phyloP scores from a whole-genome alignment of 192 early-diverging fungal species.

The Linnemannia schmuckeri region DNA sequence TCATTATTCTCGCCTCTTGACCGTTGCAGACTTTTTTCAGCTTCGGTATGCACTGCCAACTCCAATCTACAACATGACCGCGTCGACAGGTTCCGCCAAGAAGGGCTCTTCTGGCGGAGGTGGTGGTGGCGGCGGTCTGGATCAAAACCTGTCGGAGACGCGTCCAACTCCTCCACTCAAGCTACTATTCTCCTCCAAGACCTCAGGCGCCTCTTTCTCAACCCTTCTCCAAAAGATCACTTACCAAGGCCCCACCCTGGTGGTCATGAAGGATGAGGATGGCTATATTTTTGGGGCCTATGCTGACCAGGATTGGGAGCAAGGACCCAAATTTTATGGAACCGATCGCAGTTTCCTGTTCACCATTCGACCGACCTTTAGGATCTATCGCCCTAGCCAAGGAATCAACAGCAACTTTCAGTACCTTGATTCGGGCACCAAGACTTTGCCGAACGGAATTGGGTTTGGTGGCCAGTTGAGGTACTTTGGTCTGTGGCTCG shows the following conservation, averaged over 20 bases:
- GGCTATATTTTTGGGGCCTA: slow-evolving; percentile 79
- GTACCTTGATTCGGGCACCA: slow-evolving; percentile 79
- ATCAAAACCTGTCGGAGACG: slow-evolving; percentile 2
- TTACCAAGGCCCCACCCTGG: slow-evolving; percentile 61
- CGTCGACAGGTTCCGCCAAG: slow-evolving; percentile 17
- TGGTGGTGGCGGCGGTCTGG: slow-evolving; percentile 3
- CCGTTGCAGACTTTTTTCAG: slow-evolving; percentile 55
- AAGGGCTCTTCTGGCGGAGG: slow-evolving; percentile 5
- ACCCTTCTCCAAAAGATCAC: slow-evolving; percentile 60
- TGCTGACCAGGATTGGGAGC: slow-evolving; percentile 68
- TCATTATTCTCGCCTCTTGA: slow-evolving; percentile 54
- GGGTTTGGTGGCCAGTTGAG: slow-evolving; percentile 83
- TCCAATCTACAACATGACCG: slow-evolving; percentile 18
- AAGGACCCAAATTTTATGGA: slow-evolving; percentile 75
- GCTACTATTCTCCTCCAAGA: slow-evolving; percentile 62
- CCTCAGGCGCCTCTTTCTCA: slow-evolving; percentile 64
- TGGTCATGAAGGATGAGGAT: slow-evolving; percentile 66
- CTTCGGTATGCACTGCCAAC: slow-evolving; percentile 49
- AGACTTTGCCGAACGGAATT: slow-evolving; percentile 80
- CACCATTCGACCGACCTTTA: slow-evolving; percentile 32
- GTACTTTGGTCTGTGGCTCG: slow-evolving; percentile 80
- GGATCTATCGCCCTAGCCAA: slow-evolving; percentile 45
- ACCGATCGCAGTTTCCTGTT: slow-evolving; percentile 73
- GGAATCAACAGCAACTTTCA: slow-evolving; percentile 76
- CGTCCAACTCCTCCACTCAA: slow-evolving; percentile 39